Conservation (phyloP, 2,329 filamentous ascomycete genomes). For the Cladobotryum mycophilum region DNA sequence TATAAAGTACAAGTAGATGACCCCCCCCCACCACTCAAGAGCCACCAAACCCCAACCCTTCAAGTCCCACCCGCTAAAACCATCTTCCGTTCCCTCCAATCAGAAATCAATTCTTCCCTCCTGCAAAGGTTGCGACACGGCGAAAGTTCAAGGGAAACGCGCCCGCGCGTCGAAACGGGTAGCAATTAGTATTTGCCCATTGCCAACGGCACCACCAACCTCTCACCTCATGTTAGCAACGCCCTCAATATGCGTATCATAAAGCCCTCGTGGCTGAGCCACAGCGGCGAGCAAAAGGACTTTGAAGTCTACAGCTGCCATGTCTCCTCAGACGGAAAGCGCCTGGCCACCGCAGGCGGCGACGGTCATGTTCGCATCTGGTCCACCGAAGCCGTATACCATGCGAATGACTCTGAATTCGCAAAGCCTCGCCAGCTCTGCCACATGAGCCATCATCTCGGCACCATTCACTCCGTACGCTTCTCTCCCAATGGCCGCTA, state of each 20-base stretch:
- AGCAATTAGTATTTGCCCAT: background rate
- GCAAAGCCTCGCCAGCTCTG: slow-evolving; percentile 85
- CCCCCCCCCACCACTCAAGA: too few species aligned
- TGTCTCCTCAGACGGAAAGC: slow-evolving; percentile 87
- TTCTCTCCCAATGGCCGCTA: slow-evolving; percentile 96
- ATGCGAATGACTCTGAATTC: slow-evolving; percentile 65
- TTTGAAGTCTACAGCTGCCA: slow-evolving; percentile 98
- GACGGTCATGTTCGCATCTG: slow-evolving; percentile 97
- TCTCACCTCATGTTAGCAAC: slow-evolving; percentile 10
- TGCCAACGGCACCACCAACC: background rate
- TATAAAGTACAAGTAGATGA: too few species aligned
- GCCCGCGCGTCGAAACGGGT: slow-evolving; percentile 4
- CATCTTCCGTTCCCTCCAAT: slow-evolving; percentile 3
- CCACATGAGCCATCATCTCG: slow-evolving; percentile 96
- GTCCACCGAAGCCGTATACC: slow-evolving; percentile 91
- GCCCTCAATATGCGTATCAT: slow-evolving; percentile 66
- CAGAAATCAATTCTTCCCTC: background rate
- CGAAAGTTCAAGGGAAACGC: slow-evolving; percentile 3
- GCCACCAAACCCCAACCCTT: too few species aligned
- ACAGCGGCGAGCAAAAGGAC: slow-evolving; percentile 95
- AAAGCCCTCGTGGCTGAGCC: slow-evolving; percentile 92
- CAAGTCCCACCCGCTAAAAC: slow-evolving; percentile 1
- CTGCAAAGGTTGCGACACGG: slow-evolving; percentile 2
- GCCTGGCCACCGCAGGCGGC: slow-evolving; percentile 89
- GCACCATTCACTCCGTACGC: slow-evolving; percentile 92